A percentile compares a stretch with the other conserved stretches of the same genome.
Evolutionary conservation across 1,139 yeast species (phyloP).

Genomic region (Candida labiduridarum): DNA sequence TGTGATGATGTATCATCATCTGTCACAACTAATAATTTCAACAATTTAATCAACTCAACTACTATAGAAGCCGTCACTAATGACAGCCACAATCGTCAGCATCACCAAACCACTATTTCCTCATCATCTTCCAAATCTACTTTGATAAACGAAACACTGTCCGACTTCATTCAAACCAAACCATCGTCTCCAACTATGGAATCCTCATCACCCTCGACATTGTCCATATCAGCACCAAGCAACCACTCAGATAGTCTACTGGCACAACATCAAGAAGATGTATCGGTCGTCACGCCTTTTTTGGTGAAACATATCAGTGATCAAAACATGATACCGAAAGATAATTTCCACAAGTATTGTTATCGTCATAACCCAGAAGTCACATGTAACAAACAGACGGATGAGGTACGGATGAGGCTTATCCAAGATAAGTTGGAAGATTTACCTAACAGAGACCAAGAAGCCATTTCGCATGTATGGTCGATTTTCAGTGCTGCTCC

Average conservation of each 20-base stretch:
- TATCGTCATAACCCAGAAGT: constrained; percentile 91
- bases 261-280: constrained; percentile 12
- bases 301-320: constrained; percentile 47
- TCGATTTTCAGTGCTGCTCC: constrained; percentile 76
- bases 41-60: constrained; percentile 10
- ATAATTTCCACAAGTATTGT: constrained; percentile 68
- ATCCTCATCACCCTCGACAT: constrained; percentile 2
- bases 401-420: constrained; percentile 62
- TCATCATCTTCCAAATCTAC: constrained; percentile 7
- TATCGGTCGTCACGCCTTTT: constrained; percentile 48
- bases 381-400: constrained; percentile 69
- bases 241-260: constrained; percentile 3
- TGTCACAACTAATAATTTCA: constrained; percentile 10
- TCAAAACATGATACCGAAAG: constrained; percentile 45
- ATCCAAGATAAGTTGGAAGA: constrained; percentile 62
- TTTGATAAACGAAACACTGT: constrained; percentile 1
- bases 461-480: constrained; percentile 78
- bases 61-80: constrained; percentile 1
- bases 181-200: not conserved
- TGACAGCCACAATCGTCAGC: constrained; percentile 1
- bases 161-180: not conserved
- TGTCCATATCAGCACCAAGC: not conserved
- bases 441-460: constrained; percentile 63
- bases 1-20: constrained; percentile 16
- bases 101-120: not conserved